Evolutionary conservation across 148 eudicot species (phyloP), one percentile per base, ranked within the genome.

Genomic region (Nepenthes gracilis): DNA sequence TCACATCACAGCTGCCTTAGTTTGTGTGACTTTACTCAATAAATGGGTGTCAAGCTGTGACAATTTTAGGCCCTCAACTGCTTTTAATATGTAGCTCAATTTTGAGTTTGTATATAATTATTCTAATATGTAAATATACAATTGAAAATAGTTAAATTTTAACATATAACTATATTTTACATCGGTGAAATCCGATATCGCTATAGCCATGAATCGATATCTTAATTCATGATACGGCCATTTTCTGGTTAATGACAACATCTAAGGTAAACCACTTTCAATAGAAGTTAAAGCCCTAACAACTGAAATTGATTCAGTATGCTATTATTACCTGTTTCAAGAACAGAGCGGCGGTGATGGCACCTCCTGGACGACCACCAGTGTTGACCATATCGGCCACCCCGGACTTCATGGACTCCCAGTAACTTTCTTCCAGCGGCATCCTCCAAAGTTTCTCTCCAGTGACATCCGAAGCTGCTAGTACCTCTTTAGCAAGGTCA

Each of bases 351-450:
- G 99, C 99, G 33, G 88, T 86, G 58, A 93, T 93, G 51, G 99
- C 70, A 66, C 99, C 99, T 64, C 99, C 99, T 78, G 76, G 88
- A 72, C 96, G 98, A 66, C 81, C 87, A 62, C 96, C 96, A 11
- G 95, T 86, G 67, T 93, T 93, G 4, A 84, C 85, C 99, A 93
- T 93, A 75, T 93, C 99, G 62, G 99, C 99, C 35, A 93, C 83
- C 56, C 91, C 84, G 36, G 99, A 93, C 75, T 93, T 88, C 99
- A 93, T 88, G 11, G 84, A 74, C 48, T 93, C 99, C 99, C 99
- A 93, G 50, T 93, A 88, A 68, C 87, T 88, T 40, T 93, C 96
- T 75, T 88, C 98, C 77, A 88, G 13, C 9, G 98, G 98, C 85
- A 82, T 57, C 69, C 96, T 79, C 98, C 96, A 93, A 38, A 93